phyloP scores from a whole-genome alignment of 208 protist genomes.

The Trypanosoma scelopori region DNA sequence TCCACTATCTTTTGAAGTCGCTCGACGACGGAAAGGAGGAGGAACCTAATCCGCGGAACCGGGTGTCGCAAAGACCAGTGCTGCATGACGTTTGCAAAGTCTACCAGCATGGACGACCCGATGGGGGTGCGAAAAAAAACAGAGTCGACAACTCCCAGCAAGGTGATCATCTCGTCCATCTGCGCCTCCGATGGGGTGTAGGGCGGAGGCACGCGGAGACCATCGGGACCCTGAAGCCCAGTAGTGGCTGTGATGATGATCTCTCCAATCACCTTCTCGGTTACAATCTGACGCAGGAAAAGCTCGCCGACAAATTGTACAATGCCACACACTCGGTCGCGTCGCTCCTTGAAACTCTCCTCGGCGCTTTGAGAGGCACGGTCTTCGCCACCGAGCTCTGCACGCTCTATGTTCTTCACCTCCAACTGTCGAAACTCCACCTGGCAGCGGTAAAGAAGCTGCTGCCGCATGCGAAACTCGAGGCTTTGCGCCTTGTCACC shows the following conservation, averaged over 20 bases:
- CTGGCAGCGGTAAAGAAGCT: slow-evolving; percentile 70
- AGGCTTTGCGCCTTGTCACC: slow-evolving; percentile 60
- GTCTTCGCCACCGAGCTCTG: slow-evolving; percentile 26
- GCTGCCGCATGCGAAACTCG: slow-evolving; percentile 69
- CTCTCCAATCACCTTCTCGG: slow-evolving; percentile 52
- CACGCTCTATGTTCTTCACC: slow-evolving; percentile 25
- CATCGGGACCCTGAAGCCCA: slow-evolving; percentile 36
- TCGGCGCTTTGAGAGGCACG: slow-evolving; percentile 23
- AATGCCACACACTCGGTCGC: slow-evolving; percentile 68
- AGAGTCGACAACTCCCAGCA: slow-evolving; percentile 42
- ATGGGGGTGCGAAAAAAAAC: slow-evolving; percentile 48
- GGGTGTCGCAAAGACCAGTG: slow-evolving; percentile 69
- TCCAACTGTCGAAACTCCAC: slow-evolving; percentile 46
- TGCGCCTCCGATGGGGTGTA: slow-evolving; percentile 70
- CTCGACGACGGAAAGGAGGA: slow-evolving; percentile 63
- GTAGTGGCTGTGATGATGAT: slow-evolving; percentile 58
- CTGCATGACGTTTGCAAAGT: slow-evolving; percentile 42
- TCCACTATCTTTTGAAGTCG: slow-evolving; percentile 34
- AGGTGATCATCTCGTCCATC: slow-evolving; percentile 68
- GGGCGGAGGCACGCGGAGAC: slow-evolving; percentile 46
- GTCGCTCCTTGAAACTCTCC: slow-evolving; percentile 47
- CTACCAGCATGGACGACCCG: slow-evolving; percentile 41
- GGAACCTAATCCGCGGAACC: slow-evolving; percentile 60
- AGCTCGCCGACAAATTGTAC: slow-evolving; percentile 81
- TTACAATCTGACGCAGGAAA: slow-evolving; percentile 61